These are phyloP conservation scores for Claviceps purpurea DNA, from an alignment of 2,329 filamentous ascomycete species.

Conservation along the genomic window DNA sequence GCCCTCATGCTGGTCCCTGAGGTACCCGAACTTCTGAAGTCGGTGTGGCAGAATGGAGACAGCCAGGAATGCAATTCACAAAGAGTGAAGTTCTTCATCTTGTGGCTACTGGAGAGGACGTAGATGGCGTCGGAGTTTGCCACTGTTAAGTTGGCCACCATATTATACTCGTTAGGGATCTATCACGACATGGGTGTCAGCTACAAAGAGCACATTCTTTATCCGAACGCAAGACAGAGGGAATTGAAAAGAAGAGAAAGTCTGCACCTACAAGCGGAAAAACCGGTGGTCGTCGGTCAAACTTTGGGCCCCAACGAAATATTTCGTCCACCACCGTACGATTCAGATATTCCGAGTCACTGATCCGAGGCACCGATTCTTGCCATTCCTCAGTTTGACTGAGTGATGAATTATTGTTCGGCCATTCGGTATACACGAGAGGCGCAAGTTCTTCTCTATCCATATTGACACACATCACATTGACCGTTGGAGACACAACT, in stretches of 20 bases:
- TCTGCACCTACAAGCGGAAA: conserved; percentile 13
- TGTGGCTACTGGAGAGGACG: conserved; percentile 40
- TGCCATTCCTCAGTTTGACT: conserved; percentile 25
- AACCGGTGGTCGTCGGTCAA: conserved; percentile 36
- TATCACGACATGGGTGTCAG: conserved; percentile 9
- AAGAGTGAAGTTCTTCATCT: conserved; percentile 42
- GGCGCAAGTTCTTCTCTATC: conserved; percentile 44
- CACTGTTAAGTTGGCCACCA: conserved; percentile 42
- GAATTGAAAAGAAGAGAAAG: not conserved
- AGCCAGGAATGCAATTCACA: conserved; percentile 54
- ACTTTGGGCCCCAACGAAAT: conserved; percentile 50
- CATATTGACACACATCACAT: conserved; percentile 62
- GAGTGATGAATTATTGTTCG: conserved; percentile 21
- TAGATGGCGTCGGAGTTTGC: conserved; percentile 43
- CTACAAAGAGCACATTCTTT: not conserved
- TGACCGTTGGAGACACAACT: conserved; percentile 56
- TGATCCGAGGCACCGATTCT: conserved; percentile 22
- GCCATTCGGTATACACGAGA: conserved; percentile 51
- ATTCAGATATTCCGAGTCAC: conserved; percentile 30
- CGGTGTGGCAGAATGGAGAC: conserved; percentile 53
- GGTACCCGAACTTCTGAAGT: conserved; percentile 40
- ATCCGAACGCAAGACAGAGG: not conserved
- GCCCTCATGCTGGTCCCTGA: conserved; percentile 46
- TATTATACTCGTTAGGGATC: conserved; percentile 52
- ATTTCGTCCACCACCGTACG: conserved; percentile 52